Evolutionary conservation across 768 basidiomycete genomes (phyloP).

Genomic region (Fistulinella prunicolor): DNA sequence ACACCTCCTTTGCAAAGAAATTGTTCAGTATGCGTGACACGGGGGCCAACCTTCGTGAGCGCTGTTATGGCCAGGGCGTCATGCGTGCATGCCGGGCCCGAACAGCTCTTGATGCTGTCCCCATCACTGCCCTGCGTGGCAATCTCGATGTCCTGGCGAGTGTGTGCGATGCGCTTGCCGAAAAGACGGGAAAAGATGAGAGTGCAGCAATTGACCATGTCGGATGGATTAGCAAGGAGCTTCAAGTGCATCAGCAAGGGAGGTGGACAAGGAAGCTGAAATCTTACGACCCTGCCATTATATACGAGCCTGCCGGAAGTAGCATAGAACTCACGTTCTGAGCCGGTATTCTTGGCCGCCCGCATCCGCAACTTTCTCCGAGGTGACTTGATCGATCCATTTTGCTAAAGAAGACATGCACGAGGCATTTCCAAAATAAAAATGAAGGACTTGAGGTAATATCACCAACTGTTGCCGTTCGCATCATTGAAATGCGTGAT

Average conservation of each 20-base stretch:
- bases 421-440: constrained; percentile 29
- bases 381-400: constrained; percentile 16
- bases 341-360: constrained; percentile 16
- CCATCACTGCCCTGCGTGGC: constrained; percentile 21
- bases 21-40: constrained; percentile 34
- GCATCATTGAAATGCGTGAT: constrained; percentile 34
- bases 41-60: constrained; percentile 30
- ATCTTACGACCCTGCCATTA: constrained; percentile 14
- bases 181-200: constrained; percentile 24
- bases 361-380: constrained; percentile 14
- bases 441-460: constrained; percentile 32
- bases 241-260: constrained; percentile 25
- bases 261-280: constrained; percentile 10
- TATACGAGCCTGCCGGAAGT: constrained; percentile 21
- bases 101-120: constrained; percentile 32
- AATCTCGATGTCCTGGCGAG: constrained; percentile 20
- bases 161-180: constrained; percentile 18
- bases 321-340: constrained; percentile 5
- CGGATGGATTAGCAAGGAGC: constrained; percentile 14
- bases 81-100: constrained; percentile 33
- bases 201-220: constrained; percentile 27
- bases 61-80: constrained; percentile 19
- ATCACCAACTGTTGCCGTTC: constrained; percentile 24
- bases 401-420: constrained; percentile 20
- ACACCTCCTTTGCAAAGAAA: constrained; percentile 37